Conservation (phyloP, 2,329 filamentous ascomycete species). For the Hortaea sp. region DNA sequence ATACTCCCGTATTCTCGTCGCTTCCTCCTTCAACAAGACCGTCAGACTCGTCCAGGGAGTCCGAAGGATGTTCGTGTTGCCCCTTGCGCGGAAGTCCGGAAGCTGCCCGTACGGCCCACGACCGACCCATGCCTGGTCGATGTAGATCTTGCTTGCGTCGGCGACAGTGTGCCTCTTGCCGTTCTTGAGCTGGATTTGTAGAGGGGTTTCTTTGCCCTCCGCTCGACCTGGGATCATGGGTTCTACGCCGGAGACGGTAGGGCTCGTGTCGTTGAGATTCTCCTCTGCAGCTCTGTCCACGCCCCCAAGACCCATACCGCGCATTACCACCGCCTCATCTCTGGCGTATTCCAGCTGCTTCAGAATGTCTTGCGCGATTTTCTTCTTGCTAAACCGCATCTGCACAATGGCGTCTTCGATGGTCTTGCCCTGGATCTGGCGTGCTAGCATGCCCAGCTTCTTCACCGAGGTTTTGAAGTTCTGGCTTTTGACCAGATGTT, state of each 20-base stretch:
- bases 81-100: conserved; percentile 66
- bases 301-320: conserved; percentile 68
- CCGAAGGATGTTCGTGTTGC: conserved; percentile 55
- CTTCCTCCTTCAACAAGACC: conserved; percentile 84
- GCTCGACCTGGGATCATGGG: background rate
- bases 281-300: conserved; percentile 1
- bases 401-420: conserved; percentile 87
- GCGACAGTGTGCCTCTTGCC: conserved; percentile 60
- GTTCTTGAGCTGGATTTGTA: conserved; percentile 62
- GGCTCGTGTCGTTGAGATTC: background rate
- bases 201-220: conserved; percentile 16
- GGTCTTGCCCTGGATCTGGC: conserved; percentile 87
- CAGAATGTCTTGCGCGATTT: conserved; percentile 69
- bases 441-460: conserved; percentile 77
- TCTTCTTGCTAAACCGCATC: conserved; percentile 94
- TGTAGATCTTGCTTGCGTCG: conserved; percentile 75
- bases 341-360: conserved; percentile 72
- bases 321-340: conserved; percentile 66
- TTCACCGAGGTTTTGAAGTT: conserved; percentile 78
- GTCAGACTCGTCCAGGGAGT: conserved; percentile 66
- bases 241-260: background rate
- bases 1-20: conserved; percentile 71
- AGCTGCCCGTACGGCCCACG: conserved; percentile 54
- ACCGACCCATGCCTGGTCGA: conserved; percentile 88
- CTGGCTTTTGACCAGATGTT: conserved; percentile 52